Base-by-base conservation (phyloP, 345 rosid species). In the Limnanthes douglasii region DNA sequence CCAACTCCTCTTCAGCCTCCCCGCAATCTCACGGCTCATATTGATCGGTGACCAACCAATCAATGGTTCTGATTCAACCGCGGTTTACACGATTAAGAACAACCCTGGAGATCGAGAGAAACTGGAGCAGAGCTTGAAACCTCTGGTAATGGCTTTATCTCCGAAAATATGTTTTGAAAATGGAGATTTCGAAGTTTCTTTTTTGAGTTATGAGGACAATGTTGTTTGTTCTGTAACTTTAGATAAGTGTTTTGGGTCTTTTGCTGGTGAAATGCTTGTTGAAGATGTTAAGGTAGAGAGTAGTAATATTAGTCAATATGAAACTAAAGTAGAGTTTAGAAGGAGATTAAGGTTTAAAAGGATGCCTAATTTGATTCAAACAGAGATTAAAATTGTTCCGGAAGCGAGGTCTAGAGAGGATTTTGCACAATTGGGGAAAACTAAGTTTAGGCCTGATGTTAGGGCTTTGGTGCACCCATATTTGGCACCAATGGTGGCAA, bases 331-430 rank as follows among this genome's bases (percentile, higher is more conserved):
- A 38, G 92, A 81, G 42, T 78, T 73, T 39, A 55, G 75, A 60
- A 73, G 94, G 75, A 68, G 93, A 43, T 34, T 82, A 57, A 86
- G 97, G 65, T 82, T 82, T 43, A 82, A 75, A 54, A 86, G 88
- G 34, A 68, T 66, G 88, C 93, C 97, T 3, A 78, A 68, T 41
- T 54, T 75, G 51, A 60, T 82, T 17, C 97, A 86, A 51, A 60
- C 88, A 1, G 79, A 69, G 18, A 49, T 75, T 13, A 54, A 47
- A 33, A 56, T 75, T 2, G 45, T 65, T 13, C 81, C 84, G 0
- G 34, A 25, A 31, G 12, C 2, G 6, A 13, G 25, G 24, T 36
- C 15, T 20, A 34, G n/a, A 39, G 45, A 23, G 5, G 60, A 46
- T 42, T 2, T 26, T 8, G 21, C 47, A 16, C 53, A 52, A 28